phyloP scores from a whole-genome alignment of 1,284 basidiomycete species.

The Ustilago esculenta region DNA sequence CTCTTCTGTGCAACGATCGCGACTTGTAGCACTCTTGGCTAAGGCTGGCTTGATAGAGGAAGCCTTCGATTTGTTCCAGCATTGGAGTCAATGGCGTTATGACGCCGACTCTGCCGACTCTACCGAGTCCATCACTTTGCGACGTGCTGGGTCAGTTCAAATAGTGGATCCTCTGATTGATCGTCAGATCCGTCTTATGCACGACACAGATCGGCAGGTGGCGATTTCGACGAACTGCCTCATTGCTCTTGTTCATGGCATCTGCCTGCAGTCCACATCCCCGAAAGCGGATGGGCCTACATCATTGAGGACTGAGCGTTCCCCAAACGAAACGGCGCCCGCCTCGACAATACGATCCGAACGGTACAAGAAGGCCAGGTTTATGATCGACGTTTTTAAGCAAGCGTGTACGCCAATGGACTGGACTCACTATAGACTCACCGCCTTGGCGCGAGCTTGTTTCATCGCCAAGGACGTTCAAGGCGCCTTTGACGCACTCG shows the following conservation, averaged over 20 bases:
- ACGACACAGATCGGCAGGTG: slow-evolving; percentile 12
- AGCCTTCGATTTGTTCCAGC: slow-evolving; percentile 35
- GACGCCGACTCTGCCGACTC: background rate
- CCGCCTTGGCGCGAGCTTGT: slow-evolving; percentile 25
- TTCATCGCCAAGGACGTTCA: slow-evolving; percentile 28
- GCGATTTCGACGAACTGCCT: slow-evolving; percentile 15
- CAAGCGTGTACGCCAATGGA: slow-evolving; percentile 16
- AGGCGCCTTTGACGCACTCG: slow-evolving; percentile 39
- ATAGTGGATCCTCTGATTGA: slow-evolving; percentile 25
- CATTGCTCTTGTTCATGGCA: slow-evolving; percentile 13
- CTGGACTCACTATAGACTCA: slow-evolving; percentile 44
- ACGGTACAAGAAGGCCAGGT: slow-evolving; percentile 17
- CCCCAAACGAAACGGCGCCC: background rate
- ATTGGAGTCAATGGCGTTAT: slow-evolving; percentile 27
- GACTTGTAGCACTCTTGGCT: slow-evolving; percentile 16
- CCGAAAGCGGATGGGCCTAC: background rate
- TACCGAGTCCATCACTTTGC: background rate
- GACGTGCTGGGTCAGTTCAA: background rate
- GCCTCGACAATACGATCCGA: background rate
- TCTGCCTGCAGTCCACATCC: slow-evolving; percentile 11
- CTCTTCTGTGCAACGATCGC: background rate
- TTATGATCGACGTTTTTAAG: slow-evolving; percentile 31
- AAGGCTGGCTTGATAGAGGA: slow-evolving; percentile 19
- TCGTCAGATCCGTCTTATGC: slow-evolving; percentile 32
- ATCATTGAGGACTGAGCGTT: background rate